Evolutionary conservation across 805 yeast species (phyloP).

Genomic region (Saturnispora besseyi): DNA sequence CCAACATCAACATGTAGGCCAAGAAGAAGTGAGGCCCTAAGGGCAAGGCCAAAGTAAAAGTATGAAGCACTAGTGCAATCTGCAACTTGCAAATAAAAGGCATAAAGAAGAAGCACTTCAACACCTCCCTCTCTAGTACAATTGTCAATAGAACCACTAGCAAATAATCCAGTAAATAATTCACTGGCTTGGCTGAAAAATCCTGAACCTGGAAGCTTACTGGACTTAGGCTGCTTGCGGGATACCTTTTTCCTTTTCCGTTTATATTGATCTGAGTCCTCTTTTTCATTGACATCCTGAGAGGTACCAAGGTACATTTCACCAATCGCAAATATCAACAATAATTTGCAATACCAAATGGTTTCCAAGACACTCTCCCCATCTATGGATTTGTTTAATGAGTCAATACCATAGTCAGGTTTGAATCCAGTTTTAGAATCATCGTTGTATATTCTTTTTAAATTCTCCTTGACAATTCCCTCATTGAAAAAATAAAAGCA

Average conservation of each 20-base stretch:
- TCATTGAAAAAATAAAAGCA: slow-evolving; percentile 81
- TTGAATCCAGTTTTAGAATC: slow-evolving; percentile 21
- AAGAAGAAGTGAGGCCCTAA: slow-evolving; percentile 59
- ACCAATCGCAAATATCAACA: slow-evolving; percentile 68
- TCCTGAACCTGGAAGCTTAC: slow-evolving; percentile 68
- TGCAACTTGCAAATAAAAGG: slow-evolving; percentile 74
- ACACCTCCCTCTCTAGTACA: slow-evolving; percentile 73
- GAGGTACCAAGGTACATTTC: slow-evolving; percentile 78
- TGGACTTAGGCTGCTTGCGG: slow-evolving; percentile 11
- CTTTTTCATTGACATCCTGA: slow-evolving; percentile 45
- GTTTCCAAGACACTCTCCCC: slow-evolving; percentile 57
- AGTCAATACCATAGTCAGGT: slow-evolving; percentile 24
- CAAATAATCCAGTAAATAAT: slow-evolving; percentile 64
- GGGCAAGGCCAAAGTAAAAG: slow-evolving; percentile 69
- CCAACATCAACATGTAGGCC: slow-evolving; percentile 84
- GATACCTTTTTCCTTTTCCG: slow-evolving; percentile 14
- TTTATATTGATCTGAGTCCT: slow-evolving; percentile 23
- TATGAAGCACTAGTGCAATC: slow-evolving; percentile 78
- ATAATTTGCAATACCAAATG: slow-evolving; percentile 71
- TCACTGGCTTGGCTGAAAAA: slow-evolving; percentile 76
- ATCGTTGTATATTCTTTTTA: slow-evolving; percentile 56
- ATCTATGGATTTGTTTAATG: slow-evolving; percentile 23
- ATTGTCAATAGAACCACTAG: slow-evolving; percentile 72
- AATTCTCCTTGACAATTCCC: slow-evolving; percentile 61
- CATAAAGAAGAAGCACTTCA: slow-evolving; percentile 65